Evolutionary conservation across 2,329 filamentous ascomycete genomes (phyloP), one percentile per base, ranked within the genome.

Genomic region (Beauveria pseudobassiana): DNA sequence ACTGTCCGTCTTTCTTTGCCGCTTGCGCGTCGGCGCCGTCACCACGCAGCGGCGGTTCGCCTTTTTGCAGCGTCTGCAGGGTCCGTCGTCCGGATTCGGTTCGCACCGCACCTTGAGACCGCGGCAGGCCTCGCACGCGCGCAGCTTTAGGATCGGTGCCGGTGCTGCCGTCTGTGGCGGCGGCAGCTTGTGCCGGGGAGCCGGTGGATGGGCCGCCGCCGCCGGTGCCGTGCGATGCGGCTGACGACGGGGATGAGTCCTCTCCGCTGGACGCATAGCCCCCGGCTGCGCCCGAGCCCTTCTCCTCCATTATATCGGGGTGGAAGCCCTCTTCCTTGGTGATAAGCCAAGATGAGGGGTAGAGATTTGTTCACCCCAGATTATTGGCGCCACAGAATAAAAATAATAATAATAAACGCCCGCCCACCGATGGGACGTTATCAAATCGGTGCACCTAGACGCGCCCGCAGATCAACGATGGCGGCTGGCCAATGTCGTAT

Each of bases 1-100:
- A 66, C 86, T 93, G 72, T 96, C 93, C 59, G 90, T 92, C 80
- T 96, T 96, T 79, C 93, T 96, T 77, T 93, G 90, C 50, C 92
- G 82, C 76, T 96, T 96, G 46, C 91, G 73, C 34, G 80, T 84
- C 16, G 83, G 90, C 65, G 86, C 84, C 1, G 91, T 96, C 64
- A 93, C 87, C 46, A 93, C 77, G 71, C 92, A 96, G 65, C 80
- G 80, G 43, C 91, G 80, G n/a, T 86, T 85, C 3, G 91, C 89
- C 75, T 96, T 96, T 56, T 84, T 83, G 72, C 92, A 96, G 65
- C 92, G 84, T 72, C 83, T 86, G 72, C 88, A 91, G 3, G 87
- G 81, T 30, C 24, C n/a, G 5, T 87, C 83, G 3, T 78, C 77
- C 54, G 81, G 79, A 66, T 92, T 88, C 26, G 89, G 87, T 70